Conservation (phyloP, 257 asterid genomes). For the Lavandula angustifolia region DNA sequence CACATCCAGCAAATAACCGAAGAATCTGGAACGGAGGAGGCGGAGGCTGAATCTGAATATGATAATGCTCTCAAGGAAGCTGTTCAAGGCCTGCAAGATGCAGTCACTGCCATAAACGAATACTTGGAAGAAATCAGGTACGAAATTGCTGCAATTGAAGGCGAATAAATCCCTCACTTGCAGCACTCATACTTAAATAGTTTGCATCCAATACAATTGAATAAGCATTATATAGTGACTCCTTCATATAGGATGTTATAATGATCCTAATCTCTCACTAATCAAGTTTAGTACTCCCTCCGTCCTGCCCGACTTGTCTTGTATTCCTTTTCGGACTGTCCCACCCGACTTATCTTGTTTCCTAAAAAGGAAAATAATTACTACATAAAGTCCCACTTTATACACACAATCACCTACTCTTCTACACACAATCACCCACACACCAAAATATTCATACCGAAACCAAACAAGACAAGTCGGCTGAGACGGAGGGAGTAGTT, state of each 20-base stretch:
- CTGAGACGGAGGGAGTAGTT: no score
- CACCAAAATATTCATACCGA: no score
- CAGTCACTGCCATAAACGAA: slow-evolving; percentile 74
- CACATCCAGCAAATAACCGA: slow-evolving; percentile 91
- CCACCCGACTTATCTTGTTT: no score
- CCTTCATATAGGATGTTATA: slow-evolving; percentile 6
- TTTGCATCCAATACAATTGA: not conserved
- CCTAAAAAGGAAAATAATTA: no score
- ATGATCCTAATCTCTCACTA: not conserved
- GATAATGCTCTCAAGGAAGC: slow-evolving; percentile 87
- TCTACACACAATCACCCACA: no score
- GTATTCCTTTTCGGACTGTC: no score
- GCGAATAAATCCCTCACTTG: slow-evolving; percentile 37
- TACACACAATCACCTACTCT: no score
- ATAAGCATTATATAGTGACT: no score
- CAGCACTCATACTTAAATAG: slow-evolving; percentile 17
- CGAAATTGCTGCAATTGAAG: slow-evolving; percentile 81
- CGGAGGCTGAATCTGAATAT: slow-evolving; percentile 88
- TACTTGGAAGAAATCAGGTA: slow-evolving; percentile 92
- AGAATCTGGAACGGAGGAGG: slow-evolving; percentile 97
- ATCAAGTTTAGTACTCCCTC: not conserved
- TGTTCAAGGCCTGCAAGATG: slow-evolving; percentile 78
- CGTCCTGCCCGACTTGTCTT: no score
- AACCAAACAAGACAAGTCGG: no score
- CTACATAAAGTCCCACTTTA: no score